Percentiles rank a stretch among this genome's conserved stretches.
These are phyloP conservation scores for Colletotrichum gigasporum DNA, from an alignment of 2,329 filamentous ascomycete species.

Conservation along the genomic window DNA sequence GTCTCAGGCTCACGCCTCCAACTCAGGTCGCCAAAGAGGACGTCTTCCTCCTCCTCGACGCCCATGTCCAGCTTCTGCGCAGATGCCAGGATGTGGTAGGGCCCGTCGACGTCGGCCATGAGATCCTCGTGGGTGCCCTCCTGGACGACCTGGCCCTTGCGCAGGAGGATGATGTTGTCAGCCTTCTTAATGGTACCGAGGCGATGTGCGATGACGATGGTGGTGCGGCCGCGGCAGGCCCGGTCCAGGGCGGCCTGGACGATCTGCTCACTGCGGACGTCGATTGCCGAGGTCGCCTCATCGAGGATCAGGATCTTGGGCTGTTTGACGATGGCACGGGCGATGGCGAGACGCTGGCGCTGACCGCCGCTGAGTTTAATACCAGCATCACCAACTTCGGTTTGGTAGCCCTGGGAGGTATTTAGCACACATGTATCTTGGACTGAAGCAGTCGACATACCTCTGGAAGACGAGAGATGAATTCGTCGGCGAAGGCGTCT, in stretches of 20 bases:
- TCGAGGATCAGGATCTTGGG: constrained; percentile 68
- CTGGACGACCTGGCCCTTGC: constrained; percentile 63
- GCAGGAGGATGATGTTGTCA: constrained; percentile 67
- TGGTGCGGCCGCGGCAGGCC: constrained; percentile 63
- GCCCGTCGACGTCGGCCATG: constrained; percentile 46
- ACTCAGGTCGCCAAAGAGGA: constrained; percentile 33
- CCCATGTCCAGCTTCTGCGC: constrained; percentile 37
- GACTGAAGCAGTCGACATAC: constrained; percentile 26
- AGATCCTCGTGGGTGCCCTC: constrained; percentile 66
- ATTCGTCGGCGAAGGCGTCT: constrained; percentile 62
- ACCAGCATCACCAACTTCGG: constrained; percentile 71
- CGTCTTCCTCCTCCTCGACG: constrained; percentile 16
- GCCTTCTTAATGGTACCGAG: constrained; percentile 63
- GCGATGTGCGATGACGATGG: constrained; percentile 66
- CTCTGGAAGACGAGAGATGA: constrained; percentile 59
- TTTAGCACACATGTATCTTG: too few relatives aligned
- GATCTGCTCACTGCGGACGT: constrained; percentile 63
- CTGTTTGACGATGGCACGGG: constrained; percentile 65
- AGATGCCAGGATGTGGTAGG: constrained; percentile 56
- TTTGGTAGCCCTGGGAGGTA: constrained; percentile 60
- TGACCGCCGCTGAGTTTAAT: constrained; percentile 74
- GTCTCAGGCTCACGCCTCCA: constrained; percentile 22
- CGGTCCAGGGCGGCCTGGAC: constrained; percentile 59
- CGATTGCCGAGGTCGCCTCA: constrained; percentile 69
- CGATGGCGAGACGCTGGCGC: constrained; percentile 67